Evolutionary conservation across 306 rosid genomes (phyloP), one percentile per base, ranked within the genome.

Genomic region (Hippophae gyantsensis): DNA sequence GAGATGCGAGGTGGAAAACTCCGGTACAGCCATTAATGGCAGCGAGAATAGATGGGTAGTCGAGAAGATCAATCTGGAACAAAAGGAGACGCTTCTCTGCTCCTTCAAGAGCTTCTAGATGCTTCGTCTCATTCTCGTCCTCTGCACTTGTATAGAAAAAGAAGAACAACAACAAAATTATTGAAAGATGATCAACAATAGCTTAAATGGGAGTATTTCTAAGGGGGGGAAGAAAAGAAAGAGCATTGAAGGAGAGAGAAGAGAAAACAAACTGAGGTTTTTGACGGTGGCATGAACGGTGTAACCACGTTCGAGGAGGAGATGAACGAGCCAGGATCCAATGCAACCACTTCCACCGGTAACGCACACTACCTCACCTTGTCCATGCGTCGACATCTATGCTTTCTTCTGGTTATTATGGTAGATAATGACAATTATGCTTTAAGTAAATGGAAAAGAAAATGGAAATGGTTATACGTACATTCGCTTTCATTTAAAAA

Each of bases 1-100:
- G 97, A 12, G 94, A 90, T 57, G 97, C 97, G 7, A 90, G 84
- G 76, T 84, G 97, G 84, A 90, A 87, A 58, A 90, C 86, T 41
- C 97, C 97, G 55, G 54, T 48, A 66, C 95, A 90, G 64, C 94
- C 95, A 8, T 13, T 13, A 42, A 90, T 43, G 42, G 97, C 87
- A 26, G 86, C 62, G 62, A 60, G 48, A 55, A 84, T 67, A 57
- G 95, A 67, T 55, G 61, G 71, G 65, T 74, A 75, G 73, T 57
- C 73, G 56, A 87, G 90, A 54, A 90, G 97, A 23, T 90, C 97
- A 52, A 90, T 83, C 74, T 87, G 86, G 89, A 84, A 84, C 68
- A 90, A 81, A 57, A 80, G 85, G 52, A 86, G 94, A 49, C 80
- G 86, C 13, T 67, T 26, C 14, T 63, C 44, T 0, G 94, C 88